Conservation (phyloP, 371 early-diverging fungal genomes). For the Catenaria anguillulae region DNA sequence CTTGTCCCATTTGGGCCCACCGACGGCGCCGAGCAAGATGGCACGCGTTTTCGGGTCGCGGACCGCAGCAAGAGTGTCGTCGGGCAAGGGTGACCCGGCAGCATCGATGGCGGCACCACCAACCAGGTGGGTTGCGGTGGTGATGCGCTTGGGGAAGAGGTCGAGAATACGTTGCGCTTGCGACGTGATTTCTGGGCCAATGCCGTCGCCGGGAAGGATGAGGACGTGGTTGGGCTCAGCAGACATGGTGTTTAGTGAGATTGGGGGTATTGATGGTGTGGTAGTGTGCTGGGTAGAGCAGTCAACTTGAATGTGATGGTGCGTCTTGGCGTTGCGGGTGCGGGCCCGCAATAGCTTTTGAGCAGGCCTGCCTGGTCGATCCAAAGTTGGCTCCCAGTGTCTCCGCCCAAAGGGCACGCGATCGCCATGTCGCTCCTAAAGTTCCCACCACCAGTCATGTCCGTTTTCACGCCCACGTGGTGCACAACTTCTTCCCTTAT, state of each 20-base stretch:
- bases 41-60: slow-evolving; percentile 79
- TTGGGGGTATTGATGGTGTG: background rate
- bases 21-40: slow-evolving; percentile 90
- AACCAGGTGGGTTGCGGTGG: slow-evolving; percentile 63
- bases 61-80: no score
- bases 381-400: no score
- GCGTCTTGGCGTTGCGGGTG: no score
- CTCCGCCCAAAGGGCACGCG: no score
- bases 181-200: slow-evolving; percentile 85
- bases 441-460: no score
- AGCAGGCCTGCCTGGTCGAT: no score
- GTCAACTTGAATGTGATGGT: no score
- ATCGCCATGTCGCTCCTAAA: no score
- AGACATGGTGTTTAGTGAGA: background rate
- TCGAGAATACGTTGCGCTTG: slow-evolving; percentile 77
- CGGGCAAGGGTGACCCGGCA: no score
- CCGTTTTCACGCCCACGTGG: no score
- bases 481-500: no score
- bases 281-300: background rate
- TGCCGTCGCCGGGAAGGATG: slow-evolving; percentile 85
- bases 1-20: slow-evolving; percentile 78
- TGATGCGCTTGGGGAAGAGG: slow-evolving; percentile 40
- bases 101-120: slow-evolving; percentile 89
- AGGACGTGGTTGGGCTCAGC: slow-evolving; percentile 31
- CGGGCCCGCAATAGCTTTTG: no score